Evolutionary conservation across 2,329 filamentous ascomycete genomes (phyloP), one percentile per base, ranked within the genome.

Genomic region (Hymenoscyphus occultus): DNA sequence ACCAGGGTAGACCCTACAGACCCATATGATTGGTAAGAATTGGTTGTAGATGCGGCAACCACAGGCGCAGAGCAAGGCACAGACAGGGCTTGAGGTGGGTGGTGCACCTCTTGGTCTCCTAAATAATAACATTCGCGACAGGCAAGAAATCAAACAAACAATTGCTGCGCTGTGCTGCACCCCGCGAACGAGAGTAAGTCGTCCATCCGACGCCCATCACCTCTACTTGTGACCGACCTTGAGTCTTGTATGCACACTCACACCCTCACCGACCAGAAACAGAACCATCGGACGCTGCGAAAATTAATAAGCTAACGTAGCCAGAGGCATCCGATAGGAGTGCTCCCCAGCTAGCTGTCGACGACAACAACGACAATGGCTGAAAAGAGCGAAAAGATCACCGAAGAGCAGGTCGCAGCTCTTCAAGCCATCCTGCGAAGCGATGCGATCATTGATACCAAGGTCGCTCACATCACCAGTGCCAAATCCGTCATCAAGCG

Each of bases 401-500:
- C 81, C 66, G 84, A 86, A 71, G 79, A 84, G 75, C 83, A 86
- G 79, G 84, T 86, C 76, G 77, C 80, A 62, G 81, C 83, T 78
- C 78, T 87, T 69, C 73, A 81, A 68, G 77, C 78, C 57, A 78
- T 86, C 67, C 77, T 87, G 63, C 80, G 80, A 76, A 84, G 86
- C 71, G 90, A 91, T 71, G 83, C 84, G 45, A 83, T 86, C 59
- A 81, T 91, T 71, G 90, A 93, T 73, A 79, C 83, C 61, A 93
- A 93, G 76, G 83, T 92, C 69, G 82, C 86, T 69, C 84, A 86
- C 62, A 86, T 97, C 71, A 91, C 87, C 66, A 83, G 81, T 73
- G 82, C 93, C 78, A 96, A 97, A 79, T 93, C 91, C 56, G 86
- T 88, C 76, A 97, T 97, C 82, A 97, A 97, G 78, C 93, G 96